These are phyloP conservation scores for Nectriaceae sp. DNA, from an alignment of 2,329 filamentous ascomycete species.

Conservation along the genomic window DNA sequence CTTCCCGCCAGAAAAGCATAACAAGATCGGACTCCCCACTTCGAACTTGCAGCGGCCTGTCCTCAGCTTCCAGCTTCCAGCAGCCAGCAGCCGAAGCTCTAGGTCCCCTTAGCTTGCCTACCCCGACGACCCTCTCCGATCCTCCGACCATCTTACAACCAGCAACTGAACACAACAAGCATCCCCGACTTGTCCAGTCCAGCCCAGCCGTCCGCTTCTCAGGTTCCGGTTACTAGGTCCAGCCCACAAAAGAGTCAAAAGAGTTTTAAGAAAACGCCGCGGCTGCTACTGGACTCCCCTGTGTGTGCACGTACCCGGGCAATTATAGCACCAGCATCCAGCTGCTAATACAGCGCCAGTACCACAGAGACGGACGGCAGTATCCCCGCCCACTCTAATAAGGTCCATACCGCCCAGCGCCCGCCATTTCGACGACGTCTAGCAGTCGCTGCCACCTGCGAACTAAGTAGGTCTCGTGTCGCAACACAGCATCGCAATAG, in stretches of 20 bases:
- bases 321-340: too few species aligned
- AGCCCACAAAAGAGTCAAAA: too few species aligned
- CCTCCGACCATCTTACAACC: too few species aligned
- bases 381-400: slow-evolving; percentile 3
- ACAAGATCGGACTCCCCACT: slow-evolving; percentile 19
- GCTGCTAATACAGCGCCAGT: neutral
- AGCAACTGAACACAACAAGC: too few species aligned
- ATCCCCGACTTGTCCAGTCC: too few species aligned
- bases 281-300: too few species aligned
- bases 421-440: slow-evolving; percentile 16
- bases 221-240: too few species aligned
- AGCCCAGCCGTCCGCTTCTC: too few species aligned
- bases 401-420: slow-evolving; percentile 21
- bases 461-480: slow-evolving; percentile 31
- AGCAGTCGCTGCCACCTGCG: slow-evolving; percentile 27
- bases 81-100: slow-evolving; percentile 3
- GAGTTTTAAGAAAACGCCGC: too few species aligned
- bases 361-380: neutral
- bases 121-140: too few species aligned
- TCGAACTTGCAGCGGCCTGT: slow-evolving; percentile 4
- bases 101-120: slow-evolving; percentile 1
- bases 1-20: slow-evolving; percentile 24
- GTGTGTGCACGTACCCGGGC: too few species aligned
- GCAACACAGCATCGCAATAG: slow-evolving; percentile 25
- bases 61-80: neutral